These are phyloP conservation scores for Aurantiochytrium sp. DNA, from an alignment of 108 stramenopile species.

Conservation along the genomic window DNA sequence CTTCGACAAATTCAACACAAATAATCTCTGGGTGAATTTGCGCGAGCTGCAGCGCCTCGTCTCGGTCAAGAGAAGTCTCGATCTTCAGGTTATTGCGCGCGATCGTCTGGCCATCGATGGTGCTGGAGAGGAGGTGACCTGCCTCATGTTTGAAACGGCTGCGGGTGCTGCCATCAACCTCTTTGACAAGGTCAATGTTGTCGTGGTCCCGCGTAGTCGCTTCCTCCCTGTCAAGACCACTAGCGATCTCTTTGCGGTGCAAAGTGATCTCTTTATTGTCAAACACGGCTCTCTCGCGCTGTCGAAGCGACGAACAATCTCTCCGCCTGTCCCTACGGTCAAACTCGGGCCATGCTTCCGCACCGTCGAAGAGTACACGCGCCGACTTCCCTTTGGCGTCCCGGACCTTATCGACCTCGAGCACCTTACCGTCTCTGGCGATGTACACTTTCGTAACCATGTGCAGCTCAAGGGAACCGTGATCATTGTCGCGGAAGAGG, in stretches of 20 bases:
- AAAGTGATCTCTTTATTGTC: conserved; percentile 18
- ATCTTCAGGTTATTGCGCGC: not conserved
- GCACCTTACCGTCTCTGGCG: conserved; percentile 49
- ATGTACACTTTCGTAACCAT: conserved; percentile 42
- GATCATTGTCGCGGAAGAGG: conserved; percentile 52
- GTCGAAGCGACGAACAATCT: not conserved
- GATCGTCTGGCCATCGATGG: not conserved
- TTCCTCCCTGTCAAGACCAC: conserved; percentile 99
- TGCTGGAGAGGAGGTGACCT: not conserved
- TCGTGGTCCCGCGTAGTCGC: conserved; percentile 88
- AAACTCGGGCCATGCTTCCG: conserved; percentile 48
- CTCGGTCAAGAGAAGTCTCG: not conserved
- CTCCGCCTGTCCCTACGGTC: conserved; percentile 32
- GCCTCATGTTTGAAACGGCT: conserved; percentile 91
- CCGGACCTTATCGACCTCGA: conserved; percentile 51
- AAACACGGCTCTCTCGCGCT: conserved; percentile 1
- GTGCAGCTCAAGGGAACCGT: conserved; percentile 54
- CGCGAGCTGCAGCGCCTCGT: conserved; percentile 50
- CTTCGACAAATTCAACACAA: conserved; percentile 98
- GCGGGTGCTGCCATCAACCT: conserved; percentile 99
- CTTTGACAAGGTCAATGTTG: conserved; percentile 81
- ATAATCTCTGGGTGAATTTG: conserved; percentile 96
- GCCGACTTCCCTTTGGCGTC: conserved; percentile 39
- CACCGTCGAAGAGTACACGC: conserved; percentile 34
- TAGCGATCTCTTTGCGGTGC: conserved; percentile 85